Percentiles rank a stretch among this genome's conserved stretches.
These are phyloP conservation scores for Phalaenopsis equestris DNA, from an alignment of 106 monocot species.

Conservation along the genomic window DNA sequence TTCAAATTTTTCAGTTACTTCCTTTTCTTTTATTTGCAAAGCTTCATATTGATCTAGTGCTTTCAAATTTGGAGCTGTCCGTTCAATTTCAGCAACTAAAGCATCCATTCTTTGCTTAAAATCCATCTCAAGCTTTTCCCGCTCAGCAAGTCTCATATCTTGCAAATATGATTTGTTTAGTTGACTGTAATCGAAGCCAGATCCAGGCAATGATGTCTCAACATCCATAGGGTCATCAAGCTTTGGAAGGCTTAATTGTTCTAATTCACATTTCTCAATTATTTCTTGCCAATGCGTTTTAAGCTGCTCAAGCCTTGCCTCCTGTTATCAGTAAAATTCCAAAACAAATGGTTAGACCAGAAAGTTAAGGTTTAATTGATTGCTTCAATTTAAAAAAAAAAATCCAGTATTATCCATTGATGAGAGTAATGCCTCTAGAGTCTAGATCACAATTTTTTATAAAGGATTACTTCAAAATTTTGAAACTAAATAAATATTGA, in stretches of 20 bases:
- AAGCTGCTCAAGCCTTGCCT: slow-evolving; percentile 65
- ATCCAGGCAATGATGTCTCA: slow-evolving; percentile 33
- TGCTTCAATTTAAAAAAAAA: not conserved
- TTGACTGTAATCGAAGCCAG: slow-evolving; percentile 63
- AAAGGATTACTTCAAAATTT: too few relatives aligned
- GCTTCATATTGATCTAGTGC: slow-evolving; percentile 95
- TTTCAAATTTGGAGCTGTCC: slow-evolving; percentile 87
- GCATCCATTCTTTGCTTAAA: slow-evolving; percentile 77
- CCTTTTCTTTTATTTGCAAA: slow-evolving; percentile 73
- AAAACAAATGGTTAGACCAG: not conserved
- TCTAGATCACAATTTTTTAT: too few relatives aligned
- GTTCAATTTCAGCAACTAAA: slow-evolving; percentile 72
- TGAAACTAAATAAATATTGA: too few relatives aligned
- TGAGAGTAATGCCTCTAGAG: too few relatives aligned
- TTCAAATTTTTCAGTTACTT: slow-evolving; percentile 78
- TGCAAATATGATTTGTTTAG: slow-evolving; percentile 55
- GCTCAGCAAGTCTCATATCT: slow-evolving; percentile 63
- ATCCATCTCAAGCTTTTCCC: slow-evolving; percentile 74
- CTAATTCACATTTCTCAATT: slow-evolving; percentile 83
- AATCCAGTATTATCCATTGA: too few relatives aligned
- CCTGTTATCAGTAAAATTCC: slow-evolving; percentile 31
- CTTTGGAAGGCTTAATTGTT: slow-evolving; percentile 80
- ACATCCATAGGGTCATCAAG: slow-evolving; percentile 83
- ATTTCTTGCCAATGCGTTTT: slow-evolving; percentile 52
- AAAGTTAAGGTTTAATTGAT: not conserved